Evolutionary conservation across 2,329 filamentous ascomycete species (phyloP), one percentile per base, ranked within the genome.

Genomic region (Ceratocystis papillata): DNA sequence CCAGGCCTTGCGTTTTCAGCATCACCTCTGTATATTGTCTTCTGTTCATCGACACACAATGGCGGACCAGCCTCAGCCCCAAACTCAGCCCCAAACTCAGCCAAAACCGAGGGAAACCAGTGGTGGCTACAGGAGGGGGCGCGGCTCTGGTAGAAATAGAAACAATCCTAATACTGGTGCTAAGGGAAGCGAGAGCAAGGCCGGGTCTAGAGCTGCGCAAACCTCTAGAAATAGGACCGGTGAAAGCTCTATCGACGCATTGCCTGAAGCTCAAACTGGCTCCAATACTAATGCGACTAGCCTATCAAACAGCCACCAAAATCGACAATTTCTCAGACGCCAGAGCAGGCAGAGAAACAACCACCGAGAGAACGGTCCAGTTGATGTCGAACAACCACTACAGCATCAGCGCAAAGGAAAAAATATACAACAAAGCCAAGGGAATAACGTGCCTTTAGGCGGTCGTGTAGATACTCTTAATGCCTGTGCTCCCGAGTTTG

Each of bases 51-150:
- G 17, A n/a, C 28, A 37, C 15, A 37, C 7, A n/a, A 59, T 59
- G 55, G 55, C 55, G 30, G 55, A 59, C 28, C 55, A 59, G 55
- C 28, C 55, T 10, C 55, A 22, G 55, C 30, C 55, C 7, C 30
- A 33, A 6, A 22, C 55, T 10, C 55, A 22, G 55, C 30, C 55
- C 7, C 30, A 33, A 6, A 22, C 55, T 33, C 55, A 12, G 55
- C 17, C 55, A 33, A 59, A 37, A 3, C 55, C 55, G 5, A 37
- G n/a, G n/a, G 37, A 59, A 28, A 10, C 55, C 17, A n/a, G 28
- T 20, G 30, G 55, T n/a, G 1, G n/a, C 17, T 3, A n/a, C 15
- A 59, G 15, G 55, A 37, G 25, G 15, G 10, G 30, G 12, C 25
- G 55, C 30, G 55, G 55, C 28, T n/a, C 8, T 59, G 28, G 12